These are phyloP conservation scores for Dactylonectria macrodidyma DNA, from an alignment of 2,329 filamentous ascomycete genomes.

Conservation along the genomic window DNA sequence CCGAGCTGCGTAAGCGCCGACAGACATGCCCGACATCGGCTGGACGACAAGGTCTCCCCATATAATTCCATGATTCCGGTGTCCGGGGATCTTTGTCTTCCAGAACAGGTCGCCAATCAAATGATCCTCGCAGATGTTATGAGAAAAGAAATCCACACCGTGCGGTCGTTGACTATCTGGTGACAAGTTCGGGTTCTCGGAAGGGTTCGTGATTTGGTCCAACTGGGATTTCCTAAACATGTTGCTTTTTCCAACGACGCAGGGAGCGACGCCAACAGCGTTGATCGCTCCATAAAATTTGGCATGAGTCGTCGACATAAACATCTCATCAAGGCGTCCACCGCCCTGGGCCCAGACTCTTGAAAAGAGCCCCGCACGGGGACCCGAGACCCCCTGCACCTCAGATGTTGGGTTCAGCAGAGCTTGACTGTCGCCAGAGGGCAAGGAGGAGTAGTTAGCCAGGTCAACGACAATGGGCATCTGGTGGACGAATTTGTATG, in stretches of 20 bases:
- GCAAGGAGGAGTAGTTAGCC: constrained; percentile 50
- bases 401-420: constrained; percentile 55
- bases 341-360: constrained; percentile 69
- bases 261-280: constrained; percentile 89
- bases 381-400: constrained; percentile 42
- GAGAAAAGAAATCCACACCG: constrained; percentile 93
- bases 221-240: constrained; percentile 98
- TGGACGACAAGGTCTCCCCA: constrained; percentile 92
- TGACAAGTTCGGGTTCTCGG: constrained; percentile 60
- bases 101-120: constrained; percentile 94
- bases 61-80: constrained; percentile 85
- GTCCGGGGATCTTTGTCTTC: constrained; percentile 75
- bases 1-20: constrained; percentile 83
- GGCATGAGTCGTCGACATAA: constrained; percentile 92
- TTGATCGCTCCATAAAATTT: constrained; percentile 99
- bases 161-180: constrained; percentile 61
- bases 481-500: constrained; percentile 95
- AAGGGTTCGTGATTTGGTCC: constrained; percentile 75
- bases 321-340: constrained; percentile 92
- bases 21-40: constrained; percentile 86
- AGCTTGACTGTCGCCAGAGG: constrained; percentile 41
- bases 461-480: constrained; percentile 91
- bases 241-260: constrained; percentile 96
- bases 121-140: constrained; percentile 98
- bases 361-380: constrained; percentile 42